phyloP scores from a whole-genome alignment of 2,329 filamentous ascomycete species.

The Trichophaea hybrida region DNA sequence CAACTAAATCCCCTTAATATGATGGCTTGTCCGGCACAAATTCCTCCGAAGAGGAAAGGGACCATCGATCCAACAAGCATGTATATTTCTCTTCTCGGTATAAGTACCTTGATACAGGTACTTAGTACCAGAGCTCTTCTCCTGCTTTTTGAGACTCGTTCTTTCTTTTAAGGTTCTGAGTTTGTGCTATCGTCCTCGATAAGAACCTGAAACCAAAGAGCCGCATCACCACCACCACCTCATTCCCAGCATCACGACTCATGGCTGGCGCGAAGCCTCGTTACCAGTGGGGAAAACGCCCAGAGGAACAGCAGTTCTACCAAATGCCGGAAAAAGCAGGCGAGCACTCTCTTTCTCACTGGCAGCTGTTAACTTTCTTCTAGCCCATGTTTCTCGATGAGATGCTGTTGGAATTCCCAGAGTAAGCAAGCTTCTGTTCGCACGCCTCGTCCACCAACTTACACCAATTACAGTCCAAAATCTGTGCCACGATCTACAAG shows the following conservation, averaged over 20 bases:
- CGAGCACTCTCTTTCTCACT: background rate
- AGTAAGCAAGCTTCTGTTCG: constrained; percentile 4
- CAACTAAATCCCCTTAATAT: too few species aligned
- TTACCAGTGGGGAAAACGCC: background rate
- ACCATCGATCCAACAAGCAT: too few species aligned
- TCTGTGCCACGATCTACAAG: constrained; percentile 8
- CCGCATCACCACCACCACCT: background rate
- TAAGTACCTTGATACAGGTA: too few species aligned
- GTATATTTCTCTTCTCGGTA: too few species aligned
- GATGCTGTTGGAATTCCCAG: constrained; percentile 17
- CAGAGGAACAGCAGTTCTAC: background rate
- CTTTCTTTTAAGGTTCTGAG: too few species aligned
- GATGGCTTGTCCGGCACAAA: too few species aligned
- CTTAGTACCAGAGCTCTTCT: too few species aligned
- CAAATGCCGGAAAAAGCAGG: background rate
- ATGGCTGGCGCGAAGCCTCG: background rate
- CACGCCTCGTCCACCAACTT: background rate
- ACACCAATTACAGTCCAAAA: constrained; percentile 8
- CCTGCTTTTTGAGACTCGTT: too few species aligned
- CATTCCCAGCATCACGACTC: background rate
- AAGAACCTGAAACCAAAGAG: too few species aligned
- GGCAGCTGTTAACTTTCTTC: background rate
- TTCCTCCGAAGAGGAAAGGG: too few species aligned
- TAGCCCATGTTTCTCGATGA: constrained; percentile 11
- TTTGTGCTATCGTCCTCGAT: too few species aligned